Evolutionary conservation across 345 rosid species (phyloP).

Genomic region (Citrus inodora): DNA sequence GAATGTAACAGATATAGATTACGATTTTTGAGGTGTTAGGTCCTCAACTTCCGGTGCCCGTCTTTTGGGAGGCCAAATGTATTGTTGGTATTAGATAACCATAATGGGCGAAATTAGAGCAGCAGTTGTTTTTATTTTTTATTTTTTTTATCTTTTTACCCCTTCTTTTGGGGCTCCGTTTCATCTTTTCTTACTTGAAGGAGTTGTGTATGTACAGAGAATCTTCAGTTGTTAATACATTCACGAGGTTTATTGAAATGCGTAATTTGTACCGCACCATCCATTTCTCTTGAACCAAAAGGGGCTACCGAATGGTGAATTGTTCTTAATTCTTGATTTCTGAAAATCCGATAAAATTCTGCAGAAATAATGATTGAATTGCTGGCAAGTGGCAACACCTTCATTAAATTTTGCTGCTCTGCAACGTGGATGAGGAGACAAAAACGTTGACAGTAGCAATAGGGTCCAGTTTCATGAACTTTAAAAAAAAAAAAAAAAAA

Average conservation of each 20-base stretch:
- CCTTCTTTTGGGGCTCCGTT: constrained; percentile 1
- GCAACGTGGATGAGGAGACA: too few species aligned
- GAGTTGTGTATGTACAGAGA: constrained; percentile 33
- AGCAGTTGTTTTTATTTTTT: background rate
- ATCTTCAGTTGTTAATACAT: constrained; percentile 3
- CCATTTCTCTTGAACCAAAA: too few species aligned
- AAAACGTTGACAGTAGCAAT: too few species aligned
- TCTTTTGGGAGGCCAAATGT: constrained; percentile 8
- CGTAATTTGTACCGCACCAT: background rate
- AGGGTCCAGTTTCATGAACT: too few species aligned
- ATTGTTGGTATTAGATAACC: constrained; percentile 5
- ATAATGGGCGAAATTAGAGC: constrained; percentile 13
- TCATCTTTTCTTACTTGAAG: background rate
- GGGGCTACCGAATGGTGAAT: background rate
- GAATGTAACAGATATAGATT: constrained; percentile 83
- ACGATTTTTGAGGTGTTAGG: constrained; percentile 45
- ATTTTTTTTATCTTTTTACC: background rate
- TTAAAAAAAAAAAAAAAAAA: too few species aligned
- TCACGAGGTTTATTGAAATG: constrained; percentile 2
- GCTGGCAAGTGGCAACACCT: too few species aligned
- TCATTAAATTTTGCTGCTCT: too few species aligned
- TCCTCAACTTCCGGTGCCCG: background rate
- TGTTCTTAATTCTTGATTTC: background rate
- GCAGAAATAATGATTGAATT: too few species aligned
- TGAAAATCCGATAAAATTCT: too few species aligned